A percentile compares a stretch with the other conserved stretches of the same genome.
Evolutionary conservation across 73 alveolate genomes (phyloP).

Genomic region (Paraurostyla sp.): DNA sequence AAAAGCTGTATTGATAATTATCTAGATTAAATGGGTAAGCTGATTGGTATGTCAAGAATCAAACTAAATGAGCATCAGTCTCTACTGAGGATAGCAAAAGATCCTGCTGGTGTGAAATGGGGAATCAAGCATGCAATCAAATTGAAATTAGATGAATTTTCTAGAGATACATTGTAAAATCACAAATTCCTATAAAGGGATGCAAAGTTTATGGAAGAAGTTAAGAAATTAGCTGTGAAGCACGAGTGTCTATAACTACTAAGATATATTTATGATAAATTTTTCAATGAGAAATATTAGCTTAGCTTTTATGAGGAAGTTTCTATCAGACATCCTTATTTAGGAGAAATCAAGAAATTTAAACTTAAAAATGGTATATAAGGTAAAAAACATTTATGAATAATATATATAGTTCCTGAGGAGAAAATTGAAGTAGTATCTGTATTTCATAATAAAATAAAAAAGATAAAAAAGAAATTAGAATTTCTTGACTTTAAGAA

Average conservation of each 20-base stretch:
- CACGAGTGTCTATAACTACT: not conserved
- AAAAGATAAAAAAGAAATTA: not conserved
- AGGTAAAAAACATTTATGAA: not conserved
- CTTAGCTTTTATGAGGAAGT: not conserved
- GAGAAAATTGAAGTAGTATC: not conserved
- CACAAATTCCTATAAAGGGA: not conserved
- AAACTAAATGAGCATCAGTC: not conserved
- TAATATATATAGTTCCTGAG: not conserved
- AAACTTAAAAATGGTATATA: not conserved
- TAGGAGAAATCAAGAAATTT: slow-evolving; percentile 19
- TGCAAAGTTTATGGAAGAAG: not conserved
- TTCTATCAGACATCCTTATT: not conserved
- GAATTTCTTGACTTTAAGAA: not conserved
- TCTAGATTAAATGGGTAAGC: not conserved
- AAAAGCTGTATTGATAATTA: not conserved
- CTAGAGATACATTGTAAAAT: not conserved
- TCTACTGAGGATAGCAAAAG: not conserved
- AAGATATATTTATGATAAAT: not conserved
- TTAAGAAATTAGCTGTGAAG: slow-evolving; percentile 12
- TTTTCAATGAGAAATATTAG: not conserved
- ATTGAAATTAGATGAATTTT: slow-evolving; percentile 10
- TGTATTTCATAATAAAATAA: not conserved
- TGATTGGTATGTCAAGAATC: not conserved
- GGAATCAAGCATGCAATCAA: slow-evolving; percentile 34
- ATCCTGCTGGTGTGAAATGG: slow-evolving; percentile 53